Evolutionary conservation across 306 rosid species (phyloP).

Genomic region (Canavalia gladiata): DNA sequence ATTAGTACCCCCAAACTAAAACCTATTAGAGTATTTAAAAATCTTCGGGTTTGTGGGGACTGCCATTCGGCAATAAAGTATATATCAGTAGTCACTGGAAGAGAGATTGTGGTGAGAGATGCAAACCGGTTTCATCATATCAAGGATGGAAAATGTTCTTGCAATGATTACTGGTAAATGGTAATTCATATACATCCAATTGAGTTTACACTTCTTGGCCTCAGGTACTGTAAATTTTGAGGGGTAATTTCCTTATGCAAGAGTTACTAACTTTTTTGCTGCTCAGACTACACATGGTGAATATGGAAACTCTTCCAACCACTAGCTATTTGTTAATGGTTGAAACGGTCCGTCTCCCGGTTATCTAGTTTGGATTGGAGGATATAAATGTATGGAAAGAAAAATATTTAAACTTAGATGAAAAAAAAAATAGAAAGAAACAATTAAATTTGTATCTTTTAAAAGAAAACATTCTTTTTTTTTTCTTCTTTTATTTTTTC

Average conservation of each 20-base stretch:
- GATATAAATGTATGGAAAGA: no score
- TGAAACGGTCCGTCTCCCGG: no score
- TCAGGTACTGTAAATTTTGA: conserved; percentile 14
- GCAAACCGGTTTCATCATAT: conserved; percentile 74
- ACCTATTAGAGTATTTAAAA: conserved; percentile 71
- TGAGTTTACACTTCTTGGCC: conserved; percentile 13
- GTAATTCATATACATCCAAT: conserved; percentile 31
- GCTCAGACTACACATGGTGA: no score
- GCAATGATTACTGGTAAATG: conserved; percentile 71
- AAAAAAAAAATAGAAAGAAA: no score
- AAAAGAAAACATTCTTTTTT: no score
- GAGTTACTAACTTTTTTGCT: background rate
- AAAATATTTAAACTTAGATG: no score
- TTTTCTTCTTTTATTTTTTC: no score
- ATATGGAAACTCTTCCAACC: no score
- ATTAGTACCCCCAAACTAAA: conserved; percentile 57
- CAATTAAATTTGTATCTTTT: no score
- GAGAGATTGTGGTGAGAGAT: conserved; percentile 75
- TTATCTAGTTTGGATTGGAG: no score
- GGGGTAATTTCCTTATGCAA: conserved; percentile 1
- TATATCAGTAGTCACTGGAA: conserved; percentile 62
- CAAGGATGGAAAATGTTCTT: conserved; percentile 71
- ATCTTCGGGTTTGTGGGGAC: conserved; percentile 71
- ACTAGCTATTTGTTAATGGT: no score
- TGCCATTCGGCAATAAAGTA: conserved; percentile 71